These are phyloP conservation scores for Ogataea haglerorum DNA, from an alignment of 805 yeast genomes.

Conservation along the genomic window DNA sequence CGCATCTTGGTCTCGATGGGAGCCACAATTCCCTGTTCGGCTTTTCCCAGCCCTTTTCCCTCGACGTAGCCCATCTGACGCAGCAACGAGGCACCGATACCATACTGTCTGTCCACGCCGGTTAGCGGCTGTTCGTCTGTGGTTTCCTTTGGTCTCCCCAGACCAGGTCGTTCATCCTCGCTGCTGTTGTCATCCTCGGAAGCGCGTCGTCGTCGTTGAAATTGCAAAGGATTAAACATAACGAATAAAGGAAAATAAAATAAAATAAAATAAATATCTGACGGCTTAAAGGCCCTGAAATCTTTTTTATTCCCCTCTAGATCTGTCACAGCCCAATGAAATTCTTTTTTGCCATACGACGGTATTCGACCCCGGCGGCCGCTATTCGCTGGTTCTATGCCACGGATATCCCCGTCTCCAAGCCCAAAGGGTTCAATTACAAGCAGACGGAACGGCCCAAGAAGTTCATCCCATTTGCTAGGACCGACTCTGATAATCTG, in stretches of 20 bases:
- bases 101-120: constrained; percentile 43
- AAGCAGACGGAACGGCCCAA: constrained; percentile 46
- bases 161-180: constrained; percentile 4
- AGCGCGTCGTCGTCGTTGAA: constrained; percentile 6
- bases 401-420: constrained; percentile 67
- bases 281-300: not conserved
- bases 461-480: constrained; percentile 66
- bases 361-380: constrained; percentile 1
- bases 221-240: constrained; percentile 8
- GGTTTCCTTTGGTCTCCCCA: not conserved
- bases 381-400: constrained; percentile 70
- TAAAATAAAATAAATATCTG: not conserved
- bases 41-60: constrained; percentile 82
- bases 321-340: constrained; percentile 1
- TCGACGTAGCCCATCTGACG: constrained; percentile 81
- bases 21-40: constrained; percentile 67
- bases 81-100: constrained; percentile 79
- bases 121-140: not conserved
- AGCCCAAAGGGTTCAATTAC: constrained; percentile 61
- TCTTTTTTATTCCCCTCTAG: not conserved
- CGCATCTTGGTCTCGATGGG: constrained; percentile 73
- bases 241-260: not conserved
- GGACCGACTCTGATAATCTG: constrained; percentile 55
- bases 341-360: not conserved
- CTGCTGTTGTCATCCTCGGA: not conserved